Percentiles rank a stretch among this genome's conserved stretches.
These are phyloP conservation scores for Mycena rebaudengoi DNA, from an alignment of 768 basidiomycete genomes.

Conservation along the genomic window DNA sequence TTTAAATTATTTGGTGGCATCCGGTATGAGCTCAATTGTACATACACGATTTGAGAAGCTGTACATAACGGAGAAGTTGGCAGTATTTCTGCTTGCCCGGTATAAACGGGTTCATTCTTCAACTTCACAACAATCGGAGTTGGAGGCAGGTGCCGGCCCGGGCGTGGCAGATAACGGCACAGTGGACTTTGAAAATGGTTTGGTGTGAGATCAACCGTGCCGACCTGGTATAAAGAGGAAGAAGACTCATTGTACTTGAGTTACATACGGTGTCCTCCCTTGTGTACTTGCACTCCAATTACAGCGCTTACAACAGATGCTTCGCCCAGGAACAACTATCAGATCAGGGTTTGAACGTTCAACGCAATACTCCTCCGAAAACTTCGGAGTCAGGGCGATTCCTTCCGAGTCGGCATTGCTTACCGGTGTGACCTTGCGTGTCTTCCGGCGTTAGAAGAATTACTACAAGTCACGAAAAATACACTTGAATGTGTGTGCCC, in stretches of 20 bases:
- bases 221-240: too few relatives aligned
- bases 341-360: background rate
- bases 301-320: background rate
- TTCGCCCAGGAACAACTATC: background rate
- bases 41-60: background rate
- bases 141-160: background rate
- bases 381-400: constrained; percentile 12
- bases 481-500: background rate
- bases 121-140: constrained; percentile 11
- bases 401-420: constrained; percentile 8
- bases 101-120: constrained; percentile 3
- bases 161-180: background rate
- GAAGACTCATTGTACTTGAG: background rate
- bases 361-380: constrained; percentile 1
- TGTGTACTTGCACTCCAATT: background rate
- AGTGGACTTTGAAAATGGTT: too few relatives aligned
- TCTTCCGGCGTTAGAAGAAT: constrained; percentile 3
- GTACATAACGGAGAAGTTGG: background rate
- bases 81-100: constrained; percentile 4
- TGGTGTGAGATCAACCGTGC: too few relatives aligned
- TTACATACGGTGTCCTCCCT: background rate
- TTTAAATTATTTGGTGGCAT: background rate
- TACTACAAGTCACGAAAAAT: background rate
- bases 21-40: background rate
- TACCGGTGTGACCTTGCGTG: background rate